phyloP scores from a whole-genome alignment of 805 yeast species.

The Torulaspora franciscae region DNA sequence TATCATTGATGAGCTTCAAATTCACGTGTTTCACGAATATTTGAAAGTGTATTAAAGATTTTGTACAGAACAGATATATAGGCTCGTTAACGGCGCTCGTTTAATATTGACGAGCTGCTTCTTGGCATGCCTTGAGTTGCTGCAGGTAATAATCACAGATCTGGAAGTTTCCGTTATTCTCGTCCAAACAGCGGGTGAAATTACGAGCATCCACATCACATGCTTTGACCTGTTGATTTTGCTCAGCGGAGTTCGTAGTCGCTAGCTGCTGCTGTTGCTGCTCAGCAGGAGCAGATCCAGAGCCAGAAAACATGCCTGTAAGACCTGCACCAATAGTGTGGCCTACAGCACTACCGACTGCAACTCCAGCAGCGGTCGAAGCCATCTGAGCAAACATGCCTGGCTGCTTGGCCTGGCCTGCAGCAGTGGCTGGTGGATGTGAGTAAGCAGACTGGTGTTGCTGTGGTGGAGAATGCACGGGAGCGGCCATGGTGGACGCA shows the following conservation, averaged over 20 bases:
- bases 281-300: constrained; percentile 46
- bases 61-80: constrained; percentile 3
- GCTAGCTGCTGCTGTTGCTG: constrained; percentile 39
- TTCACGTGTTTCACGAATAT: neutral
- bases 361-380: constrained; percentile 98
- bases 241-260: constrained; percentile 31
- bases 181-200: constrained; percentile 93
- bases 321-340: constrained; percentile 96
- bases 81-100: neutral
- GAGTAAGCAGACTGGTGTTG: constrained; percentile 39
- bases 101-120: constrained; percentile 80
- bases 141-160: constrained; percentile 95
- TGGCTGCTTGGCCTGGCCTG: constrained; percentile 57
- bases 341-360: constrained; percentile 96
- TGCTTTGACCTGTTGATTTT: constrained; percentile 43
- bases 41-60: neutral
- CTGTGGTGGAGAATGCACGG: constrained; percentile 41
- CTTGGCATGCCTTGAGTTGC: constrained; percentile 96
- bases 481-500: constrained; percentile 73
- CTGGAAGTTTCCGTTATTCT: constrained; percentile 92
- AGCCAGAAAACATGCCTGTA: constrained; percentile 66
- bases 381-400: constrained; percentile 98
- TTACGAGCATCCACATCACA: constrained; percentile 94
- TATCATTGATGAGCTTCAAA: neutral
- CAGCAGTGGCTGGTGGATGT: constrained; percentile 52